Evolutionary conservation across 176 grass and related monocot species (phyloP), one percentile per base, ranked within the genome.

Genomic region (Canna indica): DNA sequence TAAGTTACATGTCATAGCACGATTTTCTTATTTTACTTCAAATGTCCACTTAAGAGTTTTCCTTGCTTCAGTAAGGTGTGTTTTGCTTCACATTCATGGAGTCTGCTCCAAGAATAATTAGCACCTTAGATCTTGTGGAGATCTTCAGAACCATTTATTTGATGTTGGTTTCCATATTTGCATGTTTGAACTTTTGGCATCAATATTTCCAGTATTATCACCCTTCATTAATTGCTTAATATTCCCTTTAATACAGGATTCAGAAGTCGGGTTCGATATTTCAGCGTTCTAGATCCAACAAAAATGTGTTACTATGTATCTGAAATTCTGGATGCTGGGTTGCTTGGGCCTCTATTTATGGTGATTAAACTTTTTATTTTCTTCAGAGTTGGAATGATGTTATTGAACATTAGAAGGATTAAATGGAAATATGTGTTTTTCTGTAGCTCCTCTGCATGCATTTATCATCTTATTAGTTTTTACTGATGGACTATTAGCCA

Each of bases 261-360:
- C 68, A 96, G 47, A 83, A 96, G 92, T 83, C 85, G 92, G 88
- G 92, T 88, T 69, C 85, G 87, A 71, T 91, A 88, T 73, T 85
- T 36, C 22, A 96, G 88, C 36, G 71, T 91, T 70, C 69, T 91
- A 46, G 85, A 91, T 84, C 88, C 92, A 73, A 74, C 54, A 44
- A 78, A 91, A 79, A 87, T 83, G 88, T 77, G 80, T 73, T 85
- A 84, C 67, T 91, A 91, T 76, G 73, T 78, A 78, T 96, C 83
- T 67, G 92, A 96, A 84, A 96, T 96, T 86, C 67, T 88, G 60
- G 92, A 96, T 7, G 92, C 85, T 69, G 88, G 83, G 32, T 71
- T 84, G 83, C 81, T 86, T 59, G 88, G 85, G 15, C 88, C 88
- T 36, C 60, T 96, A 31, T 96, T 96, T 86, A 88, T 88, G 92